Evolutionary conservation across 1,284 basidiomycete species (phyloP), one percentile per base, ranked within the genome.

Genomic region (Coniferiporia weirii): DNA sequence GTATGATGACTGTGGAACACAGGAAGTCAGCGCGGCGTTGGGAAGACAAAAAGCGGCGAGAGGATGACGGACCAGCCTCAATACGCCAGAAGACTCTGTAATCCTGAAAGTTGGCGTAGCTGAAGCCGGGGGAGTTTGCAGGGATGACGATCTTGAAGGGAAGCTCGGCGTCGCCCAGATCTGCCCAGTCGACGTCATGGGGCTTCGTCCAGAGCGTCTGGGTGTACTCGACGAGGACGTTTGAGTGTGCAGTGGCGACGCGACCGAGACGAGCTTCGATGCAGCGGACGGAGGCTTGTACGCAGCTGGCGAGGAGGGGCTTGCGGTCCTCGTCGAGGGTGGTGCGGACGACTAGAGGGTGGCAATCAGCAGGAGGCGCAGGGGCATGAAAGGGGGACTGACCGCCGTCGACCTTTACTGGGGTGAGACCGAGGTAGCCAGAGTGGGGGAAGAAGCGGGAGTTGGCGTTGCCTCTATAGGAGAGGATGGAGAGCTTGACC

Each of bases 21-120:
- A 56, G 22, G 38, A 59, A 59, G 55, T 45, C 54, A 51, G 35
- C 51, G 50, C 56, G 34, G 53, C 9, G 22, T 32, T 20, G 3
- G 13, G 3, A 12, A 32, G 49, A 22, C 17, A 27, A 27, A 56
- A 64, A 64, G 67, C 59, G 8, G 17, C 8, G 5, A 45, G 43
- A 45, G n/a, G 57, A 61, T 54, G 51, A 77, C 86, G 66, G 64
- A 86, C 90, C 79, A 62, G 89, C 90, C 75, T 93, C 91, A 60
- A 93, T 75, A 56, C 87, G 79, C 91, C 91, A 93, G 68, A 82
- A 83, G 67, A 87, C 83, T 48, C 85, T 78, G 70, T 91, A 92
- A 67, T 87, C 87, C 65, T 87, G 86, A 66, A 85, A 90, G 60
- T 84, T 79, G 22, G 83, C 80, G 51, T 83, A 84, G 69, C 85